These are phyloP conservation scores for Globisporangium perplexum DNA, from an alignment of 352 stramenopile species.

Conservation along the genomic window DNA sequence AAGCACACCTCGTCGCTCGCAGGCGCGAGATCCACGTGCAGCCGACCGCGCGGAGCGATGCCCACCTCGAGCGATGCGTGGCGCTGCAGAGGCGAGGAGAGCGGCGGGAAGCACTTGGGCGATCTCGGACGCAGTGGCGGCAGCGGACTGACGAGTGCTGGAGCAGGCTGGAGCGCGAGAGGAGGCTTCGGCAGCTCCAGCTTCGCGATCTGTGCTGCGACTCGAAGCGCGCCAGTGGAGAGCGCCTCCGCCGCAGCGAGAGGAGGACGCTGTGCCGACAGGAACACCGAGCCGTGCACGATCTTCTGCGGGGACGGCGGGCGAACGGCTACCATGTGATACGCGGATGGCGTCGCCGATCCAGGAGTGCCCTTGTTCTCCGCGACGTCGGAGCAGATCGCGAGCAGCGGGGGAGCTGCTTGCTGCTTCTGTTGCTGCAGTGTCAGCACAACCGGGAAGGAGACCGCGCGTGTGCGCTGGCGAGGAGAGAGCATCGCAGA, in stretches of 20 bases:
- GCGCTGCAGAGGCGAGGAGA: slow-evolving; percentile 4
- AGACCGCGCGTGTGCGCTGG: slow-evolving; percentile 21
- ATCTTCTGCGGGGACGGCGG: slow-evolving; percentile 25
- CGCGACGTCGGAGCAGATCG: slow-evolving; percentile 3
- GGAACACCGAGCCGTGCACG: slow-evolving; percentile 25
- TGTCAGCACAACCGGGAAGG: slow-evolving; percentile 21
- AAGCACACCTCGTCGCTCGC: slow-evolving; percentile 12
- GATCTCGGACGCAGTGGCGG: slow-evolving; percentile 4
- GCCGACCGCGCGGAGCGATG: slow-evolving; percentile 2
- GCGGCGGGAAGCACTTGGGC: slow-evolving; percentile 14
- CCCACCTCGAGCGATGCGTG: not conserved
- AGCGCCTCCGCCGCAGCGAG: not conserved
- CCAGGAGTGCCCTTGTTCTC: slow-evolving; percentile 9
- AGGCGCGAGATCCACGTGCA: not conserved
- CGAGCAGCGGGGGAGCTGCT: slow-evolving; percentile 7
- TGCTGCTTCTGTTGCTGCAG: slow-evolving; percentile 6
- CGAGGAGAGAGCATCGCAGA: slow-evolving; percentile 2
- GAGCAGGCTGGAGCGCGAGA: not conserved
- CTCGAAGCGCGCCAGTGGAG: not conserved
- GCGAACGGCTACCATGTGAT: slow-evolving; percentile 21
- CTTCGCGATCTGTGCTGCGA: not conserved
- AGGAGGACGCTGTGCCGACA: slow-evolving; percentile 12
- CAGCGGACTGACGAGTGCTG: not conserved
- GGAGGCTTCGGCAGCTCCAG: not conserved
- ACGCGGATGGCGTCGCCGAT: slow-evolving; percentile 1